Base-by-base conservation (phyloP, 768 basidiomycete genomes). In the Coprinopsis marcescibilis region DNA sequence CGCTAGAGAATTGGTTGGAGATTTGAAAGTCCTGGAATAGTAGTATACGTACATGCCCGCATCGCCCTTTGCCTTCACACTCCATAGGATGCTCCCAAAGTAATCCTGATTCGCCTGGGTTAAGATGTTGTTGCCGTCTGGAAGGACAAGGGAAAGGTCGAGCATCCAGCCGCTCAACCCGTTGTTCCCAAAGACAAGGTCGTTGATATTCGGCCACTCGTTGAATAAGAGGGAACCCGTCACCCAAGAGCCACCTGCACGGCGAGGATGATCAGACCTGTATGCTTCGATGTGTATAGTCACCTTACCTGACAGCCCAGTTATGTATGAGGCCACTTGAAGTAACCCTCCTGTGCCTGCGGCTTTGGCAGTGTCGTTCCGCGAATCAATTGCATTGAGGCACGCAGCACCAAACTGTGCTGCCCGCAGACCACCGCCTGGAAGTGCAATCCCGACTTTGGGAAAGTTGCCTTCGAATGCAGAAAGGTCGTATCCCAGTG, bases 351-450 rank as follows among this genome's bases (percentile, higher is more conserved):
- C 84, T 0, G 82, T 81, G 4, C 83, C 83, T 2, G 65, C 68
- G 1, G 65, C 60, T 54, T 78, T 79, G 21, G 81, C 69, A 13
- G 80, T 72, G 1, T 61, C 59, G 47, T 86, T 85, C 30, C 82
- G 67, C 20, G 75, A 74, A 64, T 89, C 84, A 37, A 85, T 60
- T 1, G 70, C 81, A 12, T 65, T 71, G 15, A 83, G 55, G 43
- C 76, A 72, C 7, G 71, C 83, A 1, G 81, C 85, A 17, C 77
- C 82, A 47, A 73, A 84, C 49, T 78, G 75, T 1, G 83, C 83
- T 0, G 85, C 76, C 30, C 88, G 70, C 32, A 81, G 73, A 0
- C 85, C 85, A 12, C 83, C 83, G 2, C 88, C 88, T 19, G 81
- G 80, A 8, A 86, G 64, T 1, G 85, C 85, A 41, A 86, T 66